Evolutionary conservation across 306 rosid species (phyloP), one percentile per base, ranked within the genome.

Genomic region (Pachyrhizus erosus): DNA sequence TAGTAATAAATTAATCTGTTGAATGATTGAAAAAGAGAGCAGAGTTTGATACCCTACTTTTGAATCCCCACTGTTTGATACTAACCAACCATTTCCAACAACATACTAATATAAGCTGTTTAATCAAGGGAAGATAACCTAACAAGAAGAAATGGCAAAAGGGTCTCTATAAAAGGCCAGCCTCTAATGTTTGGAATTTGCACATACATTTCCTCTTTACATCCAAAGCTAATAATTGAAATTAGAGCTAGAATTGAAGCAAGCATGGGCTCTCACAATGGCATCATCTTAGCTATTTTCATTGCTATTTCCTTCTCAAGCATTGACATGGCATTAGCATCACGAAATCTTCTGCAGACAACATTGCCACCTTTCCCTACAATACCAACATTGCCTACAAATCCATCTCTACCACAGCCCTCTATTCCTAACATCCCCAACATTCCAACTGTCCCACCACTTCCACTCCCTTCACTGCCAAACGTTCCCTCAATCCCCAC

Each of bases 301-400:
- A 29, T 84, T 78, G 80, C 55, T 14, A 5, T 78, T 27, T 78
- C 80, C 40, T 64, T 84, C 52, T 72, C 83, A 73, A 51, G 26
- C 52, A 49, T 84, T 46, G 62, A 78, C 8, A 55, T 13, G 24
- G 76, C 76, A 46, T 1, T 40, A 5, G 80, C 43, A 49, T 74
- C 76, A 45, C 75, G 80, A 71, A 20, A 73, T 26, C 83, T 78
- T 9, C 42, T 78, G 31, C 62, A 55, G 27, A 9, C 62, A 55
- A 21, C 68, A 18, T 9, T 64, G 0, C 37, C n/a, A n/a, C n/a
- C n/a, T n/a, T n/a, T n/a, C n/a, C 64, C 75, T 0, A 13, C 61
- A 65, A 5, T 65, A 0, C 78, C 83, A 78, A 31, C 77, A 3
- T 2, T 83, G 29, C 82, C 86, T 11, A 2, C 24, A 51, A 51